phyloP scores from a whole-genome alignment of 2,329 filamentous ascomycete species.

The Aspergillus aculeatinus region DNA sequence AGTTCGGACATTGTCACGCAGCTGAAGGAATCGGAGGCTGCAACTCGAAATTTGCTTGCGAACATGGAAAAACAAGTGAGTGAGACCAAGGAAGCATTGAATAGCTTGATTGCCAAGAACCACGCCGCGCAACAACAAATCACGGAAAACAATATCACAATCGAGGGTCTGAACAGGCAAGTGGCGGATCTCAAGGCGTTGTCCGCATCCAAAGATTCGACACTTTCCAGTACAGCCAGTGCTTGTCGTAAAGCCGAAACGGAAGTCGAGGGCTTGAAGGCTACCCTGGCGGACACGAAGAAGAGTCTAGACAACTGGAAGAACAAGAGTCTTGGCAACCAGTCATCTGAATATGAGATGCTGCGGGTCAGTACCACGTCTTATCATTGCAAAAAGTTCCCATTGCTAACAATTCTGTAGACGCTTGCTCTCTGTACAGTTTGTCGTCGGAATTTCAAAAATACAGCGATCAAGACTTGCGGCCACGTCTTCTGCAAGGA shows the following conservation, averaged over 20 bases:
- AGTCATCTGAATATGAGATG: slow-evolving; percentile 78
- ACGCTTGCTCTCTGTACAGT: slow-evolving; percentile 83
- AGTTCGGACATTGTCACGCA: slow-evolving; percentile 91
- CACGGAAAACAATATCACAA: slow-evolving; percentile 66
- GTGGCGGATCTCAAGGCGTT: slow-evolving; percentile 72
- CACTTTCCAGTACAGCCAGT: slow-evolving; percentile 63
- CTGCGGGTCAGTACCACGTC: slow-evolving; percentile 66
- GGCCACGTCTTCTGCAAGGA: slow-evolving; percentile 91
- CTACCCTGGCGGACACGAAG: slow-evolving; percentile 72
- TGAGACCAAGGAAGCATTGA: slow-evolving; percentile 76
- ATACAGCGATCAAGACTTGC: slow-evolving; percentile 88
- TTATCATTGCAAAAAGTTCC: not conserved
- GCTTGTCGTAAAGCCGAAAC: slow-evolving; percentile 61
- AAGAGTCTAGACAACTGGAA: slow-evolving; percentile 87
- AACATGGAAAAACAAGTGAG: slow-evolving; percentile 90
- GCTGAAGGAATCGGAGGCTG: slow-evolving; percentile 83
- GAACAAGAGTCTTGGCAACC: slow-evolving; percentile 75
- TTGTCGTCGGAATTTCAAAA: slow-evolving; percentile 90
- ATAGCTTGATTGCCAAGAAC: slow-evolving; percentile 68
- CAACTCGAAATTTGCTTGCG: slow-evolving; percentile 70
- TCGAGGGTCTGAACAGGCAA: slow-evolving; percentile 73
- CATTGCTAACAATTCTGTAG: slow-evolving; percentile 43
- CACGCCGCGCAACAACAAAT: slow-evolving; percentile 71
- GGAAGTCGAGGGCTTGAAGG: slow-evolving; percentile 77
- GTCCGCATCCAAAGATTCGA: slow-evolving; percentile 73